These are phyloP conservation scores for Chrysanthemum lavandulifolium DNA, from an alignment of 129 eudicot species.

Conservation along the genomic window DNA sequence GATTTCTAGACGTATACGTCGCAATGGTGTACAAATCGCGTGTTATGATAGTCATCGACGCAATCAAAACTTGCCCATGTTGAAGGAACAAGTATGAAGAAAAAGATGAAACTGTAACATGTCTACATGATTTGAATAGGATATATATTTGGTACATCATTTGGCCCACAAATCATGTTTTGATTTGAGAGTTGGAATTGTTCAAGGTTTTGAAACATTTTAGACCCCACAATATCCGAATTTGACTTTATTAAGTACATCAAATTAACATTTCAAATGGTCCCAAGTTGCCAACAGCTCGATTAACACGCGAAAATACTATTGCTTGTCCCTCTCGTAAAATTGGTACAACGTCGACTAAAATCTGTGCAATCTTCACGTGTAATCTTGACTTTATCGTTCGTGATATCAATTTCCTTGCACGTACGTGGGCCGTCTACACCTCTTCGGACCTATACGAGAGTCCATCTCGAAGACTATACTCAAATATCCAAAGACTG, in stretches of 20 bases:
- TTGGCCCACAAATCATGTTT: slow-evolving; percentile 14
- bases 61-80: too few species aligned
- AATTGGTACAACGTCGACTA: neutral
- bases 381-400: neutral
- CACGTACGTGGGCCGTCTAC: neutral
- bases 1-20: too few species aligned
- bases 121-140: neutral
- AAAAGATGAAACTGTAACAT: neutral
- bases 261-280: neutral
- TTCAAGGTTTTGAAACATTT: too few species aligned
- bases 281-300: neutral
- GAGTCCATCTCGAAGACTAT: neutral
- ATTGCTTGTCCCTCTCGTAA: neutral
- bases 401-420: neutral
- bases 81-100: too few species aligned
- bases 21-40: too few species aligned
- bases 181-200: neutral
- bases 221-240: neutral
- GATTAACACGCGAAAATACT: neutral
- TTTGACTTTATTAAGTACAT: neutral
- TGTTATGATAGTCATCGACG: too few species aligned
- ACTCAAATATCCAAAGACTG: too few species aligned
- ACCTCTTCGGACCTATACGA: neutral
- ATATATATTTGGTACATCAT: neutral
- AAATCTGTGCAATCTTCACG: slow-evolving; percentile 14